A percentile compares a stretch with the other conserved stretches of the same genome.
Conservation (phyloP, 805 yeast genomes). For the Candida adriatica region DNA sequence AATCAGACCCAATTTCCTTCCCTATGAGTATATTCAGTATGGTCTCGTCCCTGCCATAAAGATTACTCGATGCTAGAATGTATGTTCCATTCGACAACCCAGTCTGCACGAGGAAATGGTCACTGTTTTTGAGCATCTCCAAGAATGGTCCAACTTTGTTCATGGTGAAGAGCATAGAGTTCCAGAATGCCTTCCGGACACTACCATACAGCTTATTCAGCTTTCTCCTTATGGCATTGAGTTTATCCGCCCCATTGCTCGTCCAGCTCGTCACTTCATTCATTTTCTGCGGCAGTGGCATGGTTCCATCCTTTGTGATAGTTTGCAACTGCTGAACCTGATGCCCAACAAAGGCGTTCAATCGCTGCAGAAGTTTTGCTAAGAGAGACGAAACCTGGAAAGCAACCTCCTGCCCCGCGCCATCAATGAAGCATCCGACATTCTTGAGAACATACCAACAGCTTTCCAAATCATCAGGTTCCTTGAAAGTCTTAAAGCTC, state of each 20-base stretch:
- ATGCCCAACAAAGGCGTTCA: conserved; percentile 62
- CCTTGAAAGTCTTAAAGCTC: conserved; percentile 78
- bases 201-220: conserved; percentile 69
- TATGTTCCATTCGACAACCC: conserved; percentile 70
- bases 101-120: conserved; percentile 73
- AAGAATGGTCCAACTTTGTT: conserved; percentile 46
- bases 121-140: conserved; percentile 51
- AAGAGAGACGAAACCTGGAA: conserved; percentile 64
- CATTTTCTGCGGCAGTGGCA: conserved; percentile 17
- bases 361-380: conserved; percentile 57
- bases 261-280: conserved; percentile 34
- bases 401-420: conserved; percentile 77
- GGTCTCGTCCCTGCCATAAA: conserved; percentile 34
- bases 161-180: conserved; percentile 56
- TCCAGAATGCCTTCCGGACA: conserved; percentile 64
- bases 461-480: conserved; percentile 80
- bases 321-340: conserved; percentile 61
- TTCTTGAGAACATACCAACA: conserved; percentile 75
- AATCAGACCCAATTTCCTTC: conserved; percentile 45
- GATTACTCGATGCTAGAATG: conserved; percentile 59
- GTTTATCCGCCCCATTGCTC: conserved; percentile 57
- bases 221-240: conserved; percentile 74
- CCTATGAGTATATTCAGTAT: conserved; percentile 39
- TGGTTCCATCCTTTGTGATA: conserved; percentile 17
- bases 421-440: conserved; percentile 71